Evolutionary conservation across 177 flowering plant genomes (phyloP).

Genomic region (Tripterygium wilfordii): DNA sequence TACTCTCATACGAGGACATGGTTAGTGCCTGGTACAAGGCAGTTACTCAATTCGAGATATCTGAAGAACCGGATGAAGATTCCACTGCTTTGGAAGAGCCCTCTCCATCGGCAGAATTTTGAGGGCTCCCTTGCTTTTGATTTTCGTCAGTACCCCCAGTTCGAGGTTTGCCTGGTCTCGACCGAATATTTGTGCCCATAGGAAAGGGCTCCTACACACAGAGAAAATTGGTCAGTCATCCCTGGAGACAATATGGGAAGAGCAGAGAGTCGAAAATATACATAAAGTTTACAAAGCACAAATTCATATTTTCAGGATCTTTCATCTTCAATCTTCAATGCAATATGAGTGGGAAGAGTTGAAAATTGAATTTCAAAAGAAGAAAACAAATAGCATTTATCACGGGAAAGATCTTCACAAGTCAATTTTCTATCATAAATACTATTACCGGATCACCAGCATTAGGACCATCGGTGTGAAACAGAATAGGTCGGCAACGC

Average conservation of each 20-base stretch:
- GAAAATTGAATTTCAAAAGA: too few species aligned
- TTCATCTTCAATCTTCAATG: too few species aligned
- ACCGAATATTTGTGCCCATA: slow-evolving; percentile 44
- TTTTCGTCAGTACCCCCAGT: slow-evolving; percentile 28
- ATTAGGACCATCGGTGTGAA: slow-evolving; percentile 51
- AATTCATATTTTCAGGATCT: too few species aligned
- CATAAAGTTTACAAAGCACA: too few species aligned
- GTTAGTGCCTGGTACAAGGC: slow-evolving; percentile 19
- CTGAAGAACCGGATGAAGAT: slow-evolving; percentile 30
- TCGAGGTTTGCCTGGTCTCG: slow-evolving; percentile 53
- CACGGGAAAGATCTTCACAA: too few species aligned
- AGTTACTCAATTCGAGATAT: slow-evolving; percentile 31
- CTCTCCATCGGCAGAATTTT: slow-evolving; percentile 31
- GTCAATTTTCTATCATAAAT: too few species aligned
- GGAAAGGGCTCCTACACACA: slow-evolving; percentile 64
- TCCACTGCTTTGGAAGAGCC: slow-evolving; percentile 33
- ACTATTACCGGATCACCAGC: slow-evolving; percentile 66
- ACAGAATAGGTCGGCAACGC: slow-evolving; percentile 68
- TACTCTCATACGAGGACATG: neutral
- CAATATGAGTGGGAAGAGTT: neutral
- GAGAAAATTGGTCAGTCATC: too few species aligned
- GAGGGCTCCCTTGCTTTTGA: slow-evolving; percentile 31
- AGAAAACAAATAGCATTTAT: too few species aligned
- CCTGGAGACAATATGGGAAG: neutral
- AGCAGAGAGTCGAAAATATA: too few species aligned